phyloP scores from a whole-genome alignment of 2,329 filamentous ascomycete genomes.

The Aureobasidium sp. region DNA sequence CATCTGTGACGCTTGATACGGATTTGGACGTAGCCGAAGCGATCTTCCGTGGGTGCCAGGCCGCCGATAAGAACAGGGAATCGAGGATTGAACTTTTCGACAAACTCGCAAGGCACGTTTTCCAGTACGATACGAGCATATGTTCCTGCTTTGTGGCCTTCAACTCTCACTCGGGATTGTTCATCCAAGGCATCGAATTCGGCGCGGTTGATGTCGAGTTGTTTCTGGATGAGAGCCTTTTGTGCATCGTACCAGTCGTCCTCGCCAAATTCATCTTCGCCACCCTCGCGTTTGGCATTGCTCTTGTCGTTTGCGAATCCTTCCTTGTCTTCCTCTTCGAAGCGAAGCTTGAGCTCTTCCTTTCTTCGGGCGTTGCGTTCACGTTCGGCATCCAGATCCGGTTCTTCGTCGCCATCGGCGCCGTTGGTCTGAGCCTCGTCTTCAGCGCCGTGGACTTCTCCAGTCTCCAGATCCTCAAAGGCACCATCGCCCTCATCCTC shows the following conservation, averaged over 20 bases:
- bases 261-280: conserved; percentile 79
- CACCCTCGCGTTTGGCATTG: conserved; percentile 62
- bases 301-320: conserved; percentile 89
- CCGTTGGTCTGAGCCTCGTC: conserved; percentile 35
- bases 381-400: conserved; percentile 74
- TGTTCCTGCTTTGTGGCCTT: conserved; percentile 85
- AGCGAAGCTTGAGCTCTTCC: conserved; percentile 87
- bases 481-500: conserved; percentile 69
- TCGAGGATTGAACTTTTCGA: conserved; percentile 69
- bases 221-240: conserved; percentile 90
- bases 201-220: conserved; percentile 90
- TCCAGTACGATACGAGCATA: conserved; percentile 90
- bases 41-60: conserved; percentile 86
- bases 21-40: conserved; percentile 91
- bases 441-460: conserved; percentile 46
- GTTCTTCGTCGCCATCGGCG: conserved; percentile 38
- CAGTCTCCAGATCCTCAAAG: conserved; percentile 80
- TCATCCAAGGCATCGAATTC: conserved; percentile 88
- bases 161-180: conserved; percentile 70
- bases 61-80: conserved; percentile 85
- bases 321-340: conserved; percentile 97
- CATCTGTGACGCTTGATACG: conserved; percentile 95
- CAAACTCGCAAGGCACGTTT: conserved; percentile 85
- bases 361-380: conserved; percentile 86
- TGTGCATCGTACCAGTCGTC: conserved; percentile 99